phyloP scores from a whole-genome alignment of 805 yeast genomes.

The Ogataea saltuana region DNA sequence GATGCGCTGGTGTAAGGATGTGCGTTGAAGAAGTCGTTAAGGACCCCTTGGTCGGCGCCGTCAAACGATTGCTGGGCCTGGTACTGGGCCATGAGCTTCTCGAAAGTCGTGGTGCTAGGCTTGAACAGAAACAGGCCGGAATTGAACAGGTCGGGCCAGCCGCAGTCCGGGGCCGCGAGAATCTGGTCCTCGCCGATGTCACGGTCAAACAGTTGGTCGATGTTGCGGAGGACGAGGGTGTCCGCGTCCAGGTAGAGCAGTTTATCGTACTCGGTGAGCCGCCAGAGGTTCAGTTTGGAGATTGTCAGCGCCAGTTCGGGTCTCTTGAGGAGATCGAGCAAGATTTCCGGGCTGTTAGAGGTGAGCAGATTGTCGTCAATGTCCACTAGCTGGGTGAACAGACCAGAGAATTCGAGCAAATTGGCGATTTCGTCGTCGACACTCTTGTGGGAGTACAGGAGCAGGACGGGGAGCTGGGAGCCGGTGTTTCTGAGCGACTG shows the following conservation, averaged over 20 bases:
- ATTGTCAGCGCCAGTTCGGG: conserved; percentile 39
- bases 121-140: conserved; percentile 68
- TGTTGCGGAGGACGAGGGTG: conserved; percentile 40
- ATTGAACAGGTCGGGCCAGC: conserved; percentile 91
- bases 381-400: conserved; percentile 24
- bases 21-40: conserved; percentile 67
- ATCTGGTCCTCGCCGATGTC: conserved; percentile 32
- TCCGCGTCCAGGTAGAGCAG: conserved; percentile 68
- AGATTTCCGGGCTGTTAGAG: conserved; percentile 22
- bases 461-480: conserved; percentile 24
- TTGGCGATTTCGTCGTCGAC: conserved; percentile 19
- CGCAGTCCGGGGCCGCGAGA: conserved; percentile 74
- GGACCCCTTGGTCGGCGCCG: conserved; percentile 91
- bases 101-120: conserved; percentile 49
- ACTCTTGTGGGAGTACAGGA: conserved; percentile 24
- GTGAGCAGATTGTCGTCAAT: conserved; percentile 26
- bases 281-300: conserved; percentile 61
- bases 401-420: conserved; percentile 12
- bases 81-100: conserved; percentile 40
- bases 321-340: conserved; percentile 29
- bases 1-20: conserved; percentile 22
- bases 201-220: conserved; percentile 33
- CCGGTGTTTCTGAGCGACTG: conserved; percentile 26
- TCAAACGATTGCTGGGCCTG: conserved; percentile 51
- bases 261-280: conserved; percentile 40